phyloP scores from a whole-genome alignment of 305 asterid genomes.

The Rubia tinctorum region DNA sequence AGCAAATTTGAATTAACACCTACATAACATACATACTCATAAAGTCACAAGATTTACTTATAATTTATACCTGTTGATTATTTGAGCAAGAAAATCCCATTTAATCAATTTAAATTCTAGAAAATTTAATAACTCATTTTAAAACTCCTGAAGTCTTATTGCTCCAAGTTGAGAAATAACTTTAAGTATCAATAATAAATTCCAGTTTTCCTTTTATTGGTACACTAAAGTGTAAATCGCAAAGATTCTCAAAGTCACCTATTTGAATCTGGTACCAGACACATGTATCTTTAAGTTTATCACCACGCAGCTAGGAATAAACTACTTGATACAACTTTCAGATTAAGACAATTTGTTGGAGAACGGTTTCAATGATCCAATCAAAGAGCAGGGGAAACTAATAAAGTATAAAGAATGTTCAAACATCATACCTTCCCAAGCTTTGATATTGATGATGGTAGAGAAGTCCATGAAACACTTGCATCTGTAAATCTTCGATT shows the following conservation, averaged over 20 bases:
- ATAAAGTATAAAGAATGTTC: constrained; percentile 9
- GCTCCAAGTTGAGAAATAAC: not conserved
- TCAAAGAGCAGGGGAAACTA: constrained; percentile 8
- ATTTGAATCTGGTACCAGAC: not conserved
- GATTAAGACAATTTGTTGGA: not conserved
- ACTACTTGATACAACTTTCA: not conserved
- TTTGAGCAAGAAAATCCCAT: not conserved
- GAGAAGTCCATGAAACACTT: constrained; percentile 72
- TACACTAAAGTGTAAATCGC: not conserved
- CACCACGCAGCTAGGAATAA: not conserved
- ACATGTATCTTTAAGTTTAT: not conserved
- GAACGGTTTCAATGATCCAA: constrained; percentile 3
- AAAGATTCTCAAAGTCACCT: not conserved
- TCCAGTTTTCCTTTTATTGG: not conserved
- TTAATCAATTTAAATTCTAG: not conserved
- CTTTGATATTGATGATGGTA: constrained; percentile 81
- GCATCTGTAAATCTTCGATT: constrained; percentile 63
- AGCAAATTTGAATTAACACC: not conserved
- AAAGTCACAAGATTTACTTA: not conserved
- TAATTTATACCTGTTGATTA: not conserved
- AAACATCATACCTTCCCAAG: constrained; percentile 70
- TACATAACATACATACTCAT: not conserved
- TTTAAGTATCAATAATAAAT: not conserved
- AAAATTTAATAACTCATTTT: not conserved
- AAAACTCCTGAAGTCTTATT: not conserved